These are phyloP conservation scores for Monosporozyma yasuniensis DNA, from an alignment of 805 yeast species.

Conservation along the genomic window DNA sequence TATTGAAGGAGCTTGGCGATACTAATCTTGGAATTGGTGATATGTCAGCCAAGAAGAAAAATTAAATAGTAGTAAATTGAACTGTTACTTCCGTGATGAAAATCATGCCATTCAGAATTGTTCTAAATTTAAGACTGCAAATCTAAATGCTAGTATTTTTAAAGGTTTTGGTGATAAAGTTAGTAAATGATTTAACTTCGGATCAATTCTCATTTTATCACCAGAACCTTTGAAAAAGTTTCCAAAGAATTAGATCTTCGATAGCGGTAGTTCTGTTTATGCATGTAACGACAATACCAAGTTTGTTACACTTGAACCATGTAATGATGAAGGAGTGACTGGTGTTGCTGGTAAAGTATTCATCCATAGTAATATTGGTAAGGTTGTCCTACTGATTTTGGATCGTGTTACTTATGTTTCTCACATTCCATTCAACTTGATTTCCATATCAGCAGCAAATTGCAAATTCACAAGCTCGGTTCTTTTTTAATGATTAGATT, in stretches of 20 bases:
- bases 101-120: not conserved
- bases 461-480: not conserved
- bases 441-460: constrained; percentile 2
- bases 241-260: constrained; percentile 2
- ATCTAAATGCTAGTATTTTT: not conserved
- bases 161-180: not conserved
- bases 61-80: too few relatives aligned
- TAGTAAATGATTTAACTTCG: too few relatives aligned
- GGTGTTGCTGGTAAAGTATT: constrained; percentile 5
- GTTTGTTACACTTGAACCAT: not conserved
- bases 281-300: not conserved
- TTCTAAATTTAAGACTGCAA: not conserved
- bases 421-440: constrained; percentile 1
- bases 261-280: constrained; percentile 6
- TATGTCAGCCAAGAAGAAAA: not conserved
- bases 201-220: not conserved
- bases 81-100: not conserved
- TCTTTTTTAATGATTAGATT: not conserved
- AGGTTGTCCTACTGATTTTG: not conserved
- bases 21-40: not conserved
- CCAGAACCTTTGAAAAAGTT: not conserved
- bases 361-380: constrained; percentile 4
- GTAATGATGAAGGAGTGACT: not conserved
- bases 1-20: not conserved
- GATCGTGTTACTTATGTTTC: constrained; percentile 4